These are phyloP conservation scores for Capsicum chinense DNA, from an alignment of 257 asterid species.

Conservation along the genomic window DNA sequence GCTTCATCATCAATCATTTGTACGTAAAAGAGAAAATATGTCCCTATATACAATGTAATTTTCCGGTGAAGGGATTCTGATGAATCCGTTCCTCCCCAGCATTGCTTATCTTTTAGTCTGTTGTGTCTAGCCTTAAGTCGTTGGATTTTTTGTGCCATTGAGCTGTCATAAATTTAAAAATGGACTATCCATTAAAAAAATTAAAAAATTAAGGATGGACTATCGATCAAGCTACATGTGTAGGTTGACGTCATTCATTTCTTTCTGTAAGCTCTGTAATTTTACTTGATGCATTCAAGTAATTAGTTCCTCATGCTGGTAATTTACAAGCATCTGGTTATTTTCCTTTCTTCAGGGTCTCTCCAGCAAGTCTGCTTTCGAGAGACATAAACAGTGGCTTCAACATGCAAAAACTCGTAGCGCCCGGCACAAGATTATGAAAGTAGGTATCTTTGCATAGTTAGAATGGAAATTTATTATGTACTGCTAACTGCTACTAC, in stretches of 20 bases:
- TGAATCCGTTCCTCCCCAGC: background rate
- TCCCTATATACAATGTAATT: too few species aligned
- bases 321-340: background rate
- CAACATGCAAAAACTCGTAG: conserved; percentile 96
- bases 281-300: background rate
- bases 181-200: background rate
- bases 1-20: background rate
- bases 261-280: background rate
- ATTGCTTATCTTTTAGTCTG: background rate
- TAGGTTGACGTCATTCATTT: background rate
- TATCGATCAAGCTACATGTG: background rate
- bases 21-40: too few species aligned
- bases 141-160: background rate
- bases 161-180: background rate
- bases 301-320: conserved; percentile 16
- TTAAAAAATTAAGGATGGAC: background rate
- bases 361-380: conserved; percentile 86
- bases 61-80: background rate
- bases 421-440: conserved; percentile 94
- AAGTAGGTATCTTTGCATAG: conserved; percentile 52
- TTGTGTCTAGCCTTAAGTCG: background rate
- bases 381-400: conserved; percentile 93
- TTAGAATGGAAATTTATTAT: background rate
- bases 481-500: background rate
- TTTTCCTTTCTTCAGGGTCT: conserved; percentile 60